A percentile compares a stretch with the other conserved stretches of the same genome.
phyloP scores from a whole-genome alignment of 768 basidiomycete genomes.

The Boletus rubroflammeus region DNA sequence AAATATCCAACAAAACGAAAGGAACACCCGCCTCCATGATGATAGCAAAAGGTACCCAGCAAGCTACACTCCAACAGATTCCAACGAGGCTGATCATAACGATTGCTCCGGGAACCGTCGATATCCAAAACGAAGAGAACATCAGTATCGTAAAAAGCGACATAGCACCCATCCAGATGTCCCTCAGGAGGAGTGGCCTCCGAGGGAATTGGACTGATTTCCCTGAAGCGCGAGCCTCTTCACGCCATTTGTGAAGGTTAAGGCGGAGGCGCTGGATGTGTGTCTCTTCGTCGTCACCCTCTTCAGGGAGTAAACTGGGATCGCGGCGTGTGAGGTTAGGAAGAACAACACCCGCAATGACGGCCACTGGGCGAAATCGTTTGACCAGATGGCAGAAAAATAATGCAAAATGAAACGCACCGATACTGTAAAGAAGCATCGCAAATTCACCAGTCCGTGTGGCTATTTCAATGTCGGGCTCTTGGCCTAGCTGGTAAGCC shows the following conservation, averaged over 20 bases:
- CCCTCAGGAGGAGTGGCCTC: conserved; percentile 87
- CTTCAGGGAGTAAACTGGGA: conserved; percentile 68
- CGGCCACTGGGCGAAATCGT: conserved; percentile 58
- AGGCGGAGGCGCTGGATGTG: conserved; percentile 68
- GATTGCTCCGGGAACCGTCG: conserved; percentile 73
- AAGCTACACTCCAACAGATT: conserved; percentile 96
- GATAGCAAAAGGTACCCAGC: conserved; percentile 96
- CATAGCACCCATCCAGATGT: conserved; percentile 90
- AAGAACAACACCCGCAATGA: conserved; percentile 73
- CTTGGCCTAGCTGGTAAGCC: conserved; percentile 69
- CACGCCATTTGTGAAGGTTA: conserved; percentile 77
- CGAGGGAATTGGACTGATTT: conserved; percentile 74
- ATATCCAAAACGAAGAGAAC: conserved; percentile 83
- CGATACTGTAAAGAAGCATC: conserved; percentile 86
- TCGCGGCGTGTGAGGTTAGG: conserved; percentile 83
- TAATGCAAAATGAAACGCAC: conserved; percentile 36
- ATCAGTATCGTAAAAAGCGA: conserved; percentile 76
- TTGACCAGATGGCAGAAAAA: neutral
- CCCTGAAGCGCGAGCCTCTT: conserved; percentile 75
- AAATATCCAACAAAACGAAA: conserved; percentile 18
- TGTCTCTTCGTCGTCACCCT: conserved; percentile 64
- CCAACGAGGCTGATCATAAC: conserved; percentile 81
- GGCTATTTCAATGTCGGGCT: conserved; percentile 81
- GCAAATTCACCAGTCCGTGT: conserved; percentile 85
- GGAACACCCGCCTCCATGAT: conserved; percentile 88